phyloP scores from a whole-genome alignment of 2,329 filamentous ascomycete genomes.

The Trichoderma harzianum region DNA sequence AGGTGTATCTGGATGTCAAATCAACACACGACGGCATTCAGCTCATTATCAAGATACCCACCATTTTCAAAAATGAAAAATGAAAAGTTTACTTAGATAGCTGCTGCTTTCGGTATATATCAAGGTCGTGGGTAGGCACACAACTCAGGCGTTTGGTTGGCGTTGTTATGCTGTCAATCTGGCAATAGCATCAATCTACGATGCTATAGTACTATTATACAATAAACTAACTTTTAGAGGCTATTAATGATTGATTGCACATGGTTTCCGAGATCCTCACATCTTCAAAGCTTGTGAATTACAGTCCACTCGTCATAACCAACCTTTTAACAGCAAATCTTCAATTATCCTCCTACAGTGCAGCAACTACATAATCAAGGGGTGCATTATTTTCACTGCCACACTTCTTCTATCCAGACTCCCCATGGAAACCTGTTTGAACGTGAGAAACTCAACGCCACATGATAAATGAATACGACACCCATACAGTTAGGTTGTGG shows the following conservation, averaged over 20 bases:
- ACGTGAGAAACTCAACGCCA: neutral
- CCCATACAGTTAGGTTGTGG: slow-evolving; percentile 8
- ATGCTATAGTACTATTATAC: too few relatives aligned
- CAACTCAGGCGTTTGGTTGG: neutral
- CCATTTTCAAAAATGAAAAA: slow-evolving; percentile 44
- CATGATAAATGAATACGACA: slow-evolving; percentile 14
- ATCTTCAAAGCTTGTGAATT: neutral
- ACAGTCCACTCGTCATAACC: neutral
- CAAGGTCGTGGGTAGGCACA: neutral
- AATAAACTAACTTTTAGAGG: too few relatives aligned
- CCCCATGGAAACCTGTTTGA: slow-evolving; percentile 9
- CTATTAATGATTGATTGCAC: neutral
- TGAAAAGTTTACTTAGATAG: neutral
- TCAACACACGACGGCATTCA: slow-evolving; percentile 57
- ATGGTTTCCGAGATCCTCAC: neutral
- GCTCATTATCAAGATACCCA: slow-evolving; percentile 55
- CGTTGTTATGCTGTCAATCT: neutral
- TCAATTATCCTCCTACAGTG: neutral
- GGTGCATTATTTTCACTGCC: neutral
- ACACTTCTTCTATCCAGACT: neutral
- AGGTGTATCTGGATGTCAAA: slow-evolving; percentile 56
- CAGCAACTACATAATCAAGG: neutral
- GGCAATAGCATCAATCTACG: neutral
- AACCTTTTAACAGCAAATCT: neutral
- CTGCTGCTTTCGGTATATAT: neutral